These are phyloP conservation scores for Scenedesmus sp. DNA, from an alignment of 163 green algal genomes.

Conservation along the genomic window DNA sequence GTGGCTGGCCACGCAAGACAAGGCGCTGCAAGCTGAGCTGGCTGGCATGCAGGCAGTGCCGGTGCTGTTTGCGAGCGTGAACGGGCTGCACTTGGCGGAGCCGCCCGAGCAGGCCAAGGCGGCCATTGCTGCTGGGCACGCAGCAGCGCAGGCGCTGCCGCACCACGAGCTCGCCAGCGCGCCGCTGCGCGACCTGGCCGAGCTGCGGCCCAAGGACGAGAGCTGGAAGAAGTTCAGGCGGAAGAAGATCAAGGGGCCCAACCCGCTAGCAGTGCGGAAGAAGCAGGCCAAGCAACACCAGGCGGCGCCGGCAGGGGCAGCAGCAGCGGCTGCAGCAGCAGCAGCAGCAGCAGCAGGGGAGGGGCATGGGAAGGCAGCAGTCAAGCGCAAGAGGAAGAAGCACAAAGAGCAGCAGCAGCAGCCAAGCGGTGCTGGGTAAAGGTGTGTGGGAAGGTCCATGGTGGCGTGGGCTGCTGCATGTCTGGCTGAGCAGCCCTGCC, in stretches of 20 bases:
- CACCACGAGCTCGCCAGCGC: slow-evolving; percentile 48
- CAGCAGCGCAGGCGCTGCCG: slow-evolving; percentile 44
- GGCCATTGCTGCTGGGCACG: slow-evolving; percentile 59
- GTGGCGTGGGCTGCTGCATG: too few species aligned
- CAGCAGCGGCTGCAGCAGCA: too few species aligned
- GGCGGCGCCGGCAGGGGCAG: background rate
- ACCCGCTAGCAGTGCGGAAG: slow-evolving; percentile 71
- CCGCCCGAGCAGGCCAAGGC: slow-evolving; percentile 72
- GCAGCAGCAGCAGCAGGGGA: slow-evolving; percentile 11
- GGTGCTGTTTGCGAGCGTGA: slow-evolving; percentile 80
- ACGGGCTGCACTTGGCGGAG: slow-evolving; percentile 84
- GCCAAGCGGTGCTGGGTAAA: background rate
- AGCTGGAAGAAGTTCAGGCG: slow-evolving; percentile 59
- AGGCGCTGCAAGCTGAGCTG: slow-evolving; percentile 64
- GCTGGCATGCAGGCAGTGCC: slow-evolving; percentile 57
- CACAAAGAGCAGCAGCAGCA: slow-evolving; percentile 13
- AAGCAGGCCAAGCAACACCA: slow-evolving; percentile 1
- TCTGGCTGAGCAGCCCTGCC: too few species aligned
- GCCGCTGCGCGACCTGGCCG: slow-evolving; percentile 47
- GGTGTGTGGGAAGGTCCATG: too few species aligned
- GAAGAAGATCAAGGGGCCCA: slow-evolving; percentile 72
- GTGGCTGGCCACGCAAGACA: slow-evolving; percentile 87
- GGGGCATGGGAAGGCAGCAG: background rate
- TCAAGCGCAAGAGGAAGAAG: slow-evolving; percentile 55
- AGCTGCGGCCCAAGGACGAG: slow-evolving; percentile 47